Evolutionary conservation across 2,329 filamentous ascomycete species (phyloP), one percentile per base, ranked within the genome.

Genomic region (Nemania sp.): DNA sequence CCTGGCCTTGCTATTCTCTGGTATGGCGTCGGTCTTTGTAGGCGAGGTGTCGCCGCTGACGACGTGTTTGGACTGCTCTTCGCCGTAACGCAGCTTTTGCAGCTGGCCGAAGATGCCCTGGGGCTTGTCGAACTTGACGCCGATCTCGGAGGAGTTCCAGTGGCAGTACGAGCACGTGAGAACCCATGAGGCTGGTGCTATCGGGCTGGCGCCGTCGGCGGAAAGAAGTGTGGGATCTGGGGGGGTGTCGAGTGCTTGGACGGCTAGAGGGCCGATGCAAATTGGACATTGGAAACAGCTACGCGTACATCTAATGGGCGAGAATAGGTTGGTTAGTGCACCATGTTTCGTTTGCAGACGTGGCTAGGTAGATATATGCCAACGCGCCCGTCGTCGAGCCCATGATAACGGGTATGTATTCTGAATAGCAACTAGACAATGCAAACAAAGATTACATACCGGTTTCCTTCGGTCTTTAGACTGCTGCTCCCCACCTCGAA

Each of bases 401-500:
- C n/a, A n/a, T n/a, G n/a, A n/a, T n/a, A n/a, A n/a, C n/a, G n/a
- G n/a, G n/a, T n/a, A n/a, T n/a, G n/a, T n/a, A n/a, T n/a, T n/a
- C n/a, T n/a, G n/a, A n/a, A n/a, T n/a, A n/a, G n/a, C n/a, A n/a
- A n/a, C n/a, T n/a, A n/a, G n/a, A n/a, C n/a, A n/a, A n/a, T n/a
- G n/a, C n/a, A n/a, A 1, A 20, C 4, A n/a, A 51, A 61, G 47
- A 11, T 52, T 67, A 80, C 84, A 68, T 86, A 97, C 93, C 94
- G 90, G 81, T 97, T 98, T 51, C 94, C 94, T 77, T 99, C 96
- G 74, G 90, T 93, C 81, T 95, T 94, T 53, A 98, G 89, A 76
- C 93, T 94, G 77, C 93, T 97, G 79, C 92, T 97, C 5, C 95
- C 94, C 35, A 97, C 95, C 80, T 99, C 96, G 76, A 99, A 98